Evolutionary conservation across 2,329 filamentous ascomycete genomes (phyloP).

Genomic region (Hypoxylon sp.): DNA sequence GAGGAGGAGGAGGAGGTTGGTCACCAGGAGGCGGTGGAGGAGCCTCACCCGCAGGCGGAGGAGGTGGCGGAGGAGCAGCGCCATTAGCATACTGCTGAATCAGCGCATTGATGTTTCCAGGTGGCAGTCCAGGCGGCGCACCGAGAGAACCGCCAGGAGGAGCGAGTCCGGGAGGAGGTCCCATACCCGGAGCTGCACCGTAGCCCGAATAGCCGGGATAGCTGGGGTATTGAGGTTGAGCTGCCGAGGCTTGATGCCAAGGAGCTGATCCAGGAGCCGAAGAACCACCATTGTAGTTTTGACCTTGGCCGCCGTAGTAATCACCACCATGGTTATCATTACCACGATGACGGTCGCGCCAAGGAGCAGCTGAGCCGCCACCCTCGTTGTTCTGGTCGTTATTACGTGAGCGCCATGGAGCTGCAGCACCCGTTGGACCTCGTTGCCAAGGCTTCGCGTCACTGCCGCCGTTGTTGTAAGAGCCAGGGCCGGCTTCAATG

Average conservation of each 20-base stretch:
- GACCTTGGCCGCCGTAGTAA: conserved; percentile 63
- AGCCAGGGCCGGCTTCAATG: conserved; percentile 86
- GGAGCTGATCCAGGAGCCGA: conserved; percentile 63
- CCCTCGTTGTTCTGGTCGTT: conserved; percentile 65
- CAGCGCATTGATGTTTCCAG: conserved; percentile 73
- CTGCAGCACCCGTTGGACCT: conserved; percentile 84
- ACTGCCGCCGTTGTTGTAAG: conserved; percentile 67
- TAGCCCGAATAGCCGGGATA: conserved; percentile 66
- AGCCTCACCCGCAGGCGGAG: conserved; percentile 73
- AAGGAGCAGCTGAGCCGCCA: conserved; percentile 70
- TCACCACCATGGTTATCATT: conserved; percentile 64
- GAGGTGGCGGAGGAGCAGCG: conserved; percentile 68
- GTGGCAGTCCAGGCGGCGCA: conserved; percentile 66
- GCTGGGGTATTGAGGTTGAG: conserved; percentile 71
- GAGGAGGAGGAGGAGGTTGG: conserved; percentile 73
- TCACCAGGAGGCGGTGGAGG: conserved; percentile 73
- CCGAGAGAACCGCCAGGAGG: conserved; percentile 63
- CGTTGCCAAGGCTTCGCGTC: conserved; percentile 90
- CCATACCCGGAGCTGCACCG: conserved; percentile 68
- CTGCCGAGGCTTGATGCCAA: conserved; percentile 72
- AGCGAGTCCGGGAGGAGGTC: conserved; percentile 60
- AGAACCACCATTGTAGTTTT: conserved; percentile 55
- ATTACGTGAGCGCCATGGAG: conserved; percentile 79
- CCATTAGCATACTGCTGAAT: conserved; percentile 75
- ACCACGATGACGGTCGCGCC: conserved; percentile 70